A percentile compares a stretch with the other conserved stretches of the same genome.
Conservation (phyloP, 345 rosid species). For the Salix viminalis region DNA sequence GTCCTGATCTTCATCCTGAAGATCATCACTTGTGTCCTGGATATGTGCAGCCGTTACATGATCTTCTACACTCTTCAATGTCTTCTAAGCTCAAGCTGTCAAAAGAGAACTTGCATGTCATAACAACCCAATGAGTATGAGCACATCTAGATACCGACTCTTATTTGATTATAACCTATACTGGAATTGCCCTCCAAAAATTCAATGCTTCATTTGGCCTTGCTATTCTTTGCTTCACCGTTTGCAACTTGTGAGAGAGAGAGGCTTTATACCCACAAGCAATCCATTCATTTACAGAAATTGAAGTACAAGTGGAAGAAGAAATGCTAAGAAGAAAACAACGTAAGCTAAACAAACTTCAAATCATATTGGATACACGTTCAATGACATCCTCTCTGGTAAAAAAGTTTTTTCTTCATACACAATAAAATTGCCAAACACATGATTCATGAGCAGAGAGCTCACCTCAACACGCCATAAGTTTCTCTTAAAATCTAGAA, state of each 20-base stretch:
- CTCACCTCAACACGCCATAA: conserved; percentile 16
- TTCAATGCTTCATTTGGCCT: too few species aligned
- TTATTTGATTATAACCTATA: too few species aligned
- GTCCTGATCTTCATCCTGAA: too few species aligned
- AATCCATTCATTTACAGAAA: conserved; percentile 37
- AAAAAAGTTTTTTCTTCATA: background rate
- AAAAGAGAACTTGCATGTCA: too few species aligned
- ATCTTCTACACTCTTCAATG: too few species aligned
- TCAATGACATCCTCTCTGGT: conserved; percentile 14
- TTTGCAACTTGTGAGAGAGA: background rate
- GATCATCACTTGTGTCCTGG: too few species aligned
- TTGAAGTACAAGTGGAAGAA: conserved; percentile 6
- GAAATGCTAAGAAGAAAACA: conserved; percentile 2
- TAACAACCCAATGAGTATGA: too few species aligned
- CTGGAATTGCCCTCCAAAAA: too few species aligned
- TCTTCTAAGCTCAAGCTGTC: too few species aligned
- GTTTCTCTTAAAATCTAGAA: conserved; percentile 8
- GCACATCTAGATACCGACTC: too few species aligned
- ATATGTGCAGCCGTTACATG: too few species aligned
- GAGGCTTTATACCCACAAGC: conserved; percentile 18
- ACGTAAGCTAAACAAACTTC: conserved; percentile 20
- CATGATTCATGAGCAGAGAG: conserved; percentile 17
- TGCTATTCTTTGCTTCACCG: too few species aligned
- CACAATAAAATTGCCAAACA: conserved; percentile 21
- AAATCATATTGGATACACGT: conserved; percentile 6